These are phyloP conservation scores for Annulohypoxylon bovei DNA, from an alignment of 495 filamentous ascomycete species.

Conservation along the genomic window DNA sequence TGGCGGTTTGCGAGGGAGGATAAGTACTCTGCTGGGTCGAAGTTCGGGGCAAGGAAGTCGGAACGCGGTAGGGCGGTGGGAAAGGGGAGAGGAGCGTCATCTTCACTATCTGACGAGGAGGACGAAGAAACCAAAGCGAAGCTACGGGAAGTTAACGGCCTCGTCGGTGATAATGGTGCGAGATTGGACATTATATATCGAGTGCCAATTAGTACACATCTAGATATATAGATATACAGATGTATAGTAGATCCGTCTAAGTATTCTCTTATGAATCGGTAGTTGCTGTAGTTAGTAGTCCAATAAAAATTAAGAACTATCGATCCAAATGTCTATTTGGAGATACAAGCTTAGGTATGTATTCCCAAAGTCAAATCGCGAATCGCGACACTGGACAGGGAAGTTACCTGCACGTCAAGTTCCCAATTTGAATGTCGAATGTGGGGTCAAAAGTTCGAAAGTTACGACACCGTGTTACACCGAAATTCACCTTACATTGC, in stretches of 20 bases:
- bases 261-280: background rate
- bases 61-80: constrained; percentile 79
- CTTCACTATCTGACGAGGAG: constrained; percentile 53
- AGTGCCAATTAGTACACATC: background rate
- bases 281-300: background rate
- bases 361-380: background rate
- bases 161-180: constrained; percentile 40
- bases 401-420: background rate
- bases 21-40: constrained; percentile 84
- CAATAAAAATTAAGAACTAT: background rate
- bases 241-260: background rate
- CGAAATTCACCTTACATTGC: constrained; percentile 9
- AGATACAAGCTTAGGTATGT: background rate
- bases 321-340: constrained; percentile 2
- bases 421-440: background rate
- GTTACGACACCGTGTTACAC: constrained; percentile 14
- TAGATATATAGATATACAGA: background rate
- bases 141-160: constrained; percentile 47
- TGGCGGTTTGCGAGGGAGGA: constrained; percentile 84
- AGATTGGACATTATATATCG: constrained; percentile 49
- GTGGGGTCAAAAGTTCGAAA: background rate
- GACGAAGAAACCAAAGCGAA: constrained; percentile 48
- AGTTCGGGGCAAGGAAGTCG: constrained; percentile 80
- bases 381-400: background rate
- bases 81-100: constrained; percentile 79